Conservation (phyloP, 495 filamentous ascomycete species). For the Glonium stellatum region DNA sequence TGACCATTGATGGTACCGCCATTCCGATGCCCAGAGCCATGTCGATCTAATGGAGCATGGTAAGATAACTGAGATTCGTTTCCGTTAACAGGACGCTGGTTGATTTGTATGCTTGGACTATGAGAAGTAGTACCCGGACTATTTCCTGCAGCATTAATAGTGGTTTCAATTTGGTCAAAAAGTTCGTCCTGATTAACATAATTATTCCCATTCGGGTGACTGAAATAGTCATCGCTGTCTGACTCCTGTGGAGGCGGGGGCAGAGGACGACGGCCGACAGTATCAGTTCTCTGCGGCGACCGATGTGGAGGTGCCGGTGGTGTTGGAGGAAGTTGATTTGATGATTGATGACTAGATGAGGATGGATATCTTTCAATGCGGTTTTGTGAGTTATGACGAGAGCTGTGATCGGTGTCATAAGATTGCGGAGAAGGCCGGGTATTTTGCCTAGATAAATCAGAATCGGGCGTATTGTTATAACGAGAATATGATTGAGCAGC, state of each 20-base stretch:
- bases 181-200: conserved; percentile 34
- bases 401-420: conserved; percentile 14
- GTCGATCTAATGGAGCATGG: conserved; percentile 14
- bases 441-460: conserved; percentile 17
- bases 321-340: conserved; percentile 37
- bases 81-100: conserved; percentile 10
- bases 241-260: conserved; percentile 48
- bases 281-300: conserved; percentile 43
- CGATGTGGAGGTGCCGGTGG: conserved; percentile 35
- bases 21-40: conserved; percentile 23
- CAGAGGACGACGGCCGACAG: conserved; percentile 51
- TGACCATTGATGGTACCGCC: conserved; percentile 47
- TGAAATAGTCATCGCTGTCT: conserved; percentile 37
- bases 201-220: conserved; percentile 18
- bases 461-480: conserved; percentile 31
- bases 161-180: conserved; percentile 35
- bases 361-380: conserved; percentile 34
- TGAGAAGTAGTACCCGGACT: not conserved
- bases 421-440: conserved; percentile 23
- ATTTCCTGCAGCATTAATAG: conserved; percentile 19
- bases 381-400: conserved; percentile 19
- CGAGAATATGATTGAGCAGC: conserved; percentile 42
- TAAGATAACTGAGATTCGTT: conserved; percentile 8
- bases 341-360: conserved; percentile 27
- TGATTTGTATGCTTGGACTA: conserved; percentile 19